Base-by-base conservation (phyloP, 1,284 basidiomycete genomes). In the Sphagnurus paluster region DNA sequence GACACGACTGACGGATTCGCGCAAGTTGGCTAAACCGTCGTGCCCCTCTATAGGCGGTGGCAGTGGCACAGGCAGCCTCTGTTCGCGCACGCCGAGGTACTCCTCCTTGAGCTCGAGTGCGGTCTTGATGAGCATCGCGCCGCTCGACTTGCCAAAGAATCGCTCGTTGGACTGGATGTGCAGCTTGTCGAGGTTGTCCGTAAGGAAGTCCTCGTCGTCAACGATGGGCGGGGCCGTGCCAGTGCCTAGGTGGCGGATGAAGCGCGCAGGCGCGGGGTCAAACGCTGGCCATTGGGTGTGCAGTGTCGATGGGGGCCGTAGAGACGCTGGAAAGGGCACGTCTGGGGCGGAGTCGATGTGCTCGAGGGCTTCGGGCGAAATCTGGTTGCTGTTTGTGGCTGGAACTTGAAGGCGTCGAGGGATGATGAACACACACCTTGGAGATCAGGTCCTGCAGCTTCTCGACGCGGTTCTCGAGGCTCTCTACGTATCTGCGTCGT, bases 111-210 rank as follows among this genome's bases (percentile, higher is more conserved):
- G 33, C 19, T 53, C 45, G 32, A 81, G 67, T 21, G 82, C 76
- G 14, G 73, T 69, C 33, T 74, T 74, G 29, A 86, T 61, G 11
- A 86, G 70, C 57, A 72, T 73, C 6, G 76, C 67, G 5, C 74
- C 76, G 30, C 80, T 84, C 1, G 80, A 80, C 53, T 82, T 79
- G 5, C 84, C 83, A 52, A 79, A 77, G 62, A 80, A 86, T n/a
- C 79, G 71, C 17, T 64, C 54, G 9, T 39, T 32, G 2, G 47
- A 7, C 14, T 42, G 32, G 25, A 56, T 37, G 17, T 42, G 30
- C 21, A 58, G 36, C 14, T 21, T 38, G 8, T 46, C 44, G 17
- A 51, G 42, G 17, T 49, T 39, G 28, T 54, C 47, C 9, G 35
- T 19, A 3, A 55, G 24, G 16, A 42, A 54, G 10, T 21, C 32